Conservation (phyloP, 495 filamentous ascomycete species). For the Daldinia loculata region DNA sequence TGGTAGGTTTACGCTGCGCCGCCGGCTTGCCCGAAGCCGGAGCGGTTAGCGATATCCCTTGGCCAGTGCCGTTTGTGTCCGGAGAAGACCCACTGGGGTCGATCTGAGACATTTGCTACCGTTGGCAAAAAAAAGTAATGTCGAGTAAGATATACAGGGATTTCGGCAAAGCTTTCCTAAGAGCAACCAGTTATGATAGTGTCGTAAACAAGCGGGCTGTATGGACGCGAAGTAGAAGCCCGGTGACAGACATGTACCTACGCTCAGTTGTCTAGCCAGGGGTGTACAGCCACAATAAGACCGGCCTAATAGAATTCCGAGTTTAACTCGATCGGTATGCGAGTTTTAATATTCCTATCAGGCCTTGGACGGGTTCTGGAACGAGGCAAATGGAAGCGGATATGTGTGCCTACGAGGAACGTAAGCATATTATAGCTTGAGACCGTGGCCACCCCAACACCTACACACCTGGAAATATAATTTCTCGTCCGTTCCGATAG, state of each 20-base stretch:
- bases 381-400: constrained; percentile 13
- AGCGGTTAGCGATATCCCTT: constrained; percentile 14
- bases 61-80: constrained; percentile 27
- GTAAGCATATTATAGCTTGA: neutral
- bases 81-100: constrained; percentile 33
- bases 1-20: constrained; percentile 37
- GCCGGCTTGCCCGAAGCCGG: constrained; percentile 25
- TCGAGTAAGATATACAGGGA: constrained; percentile 7
- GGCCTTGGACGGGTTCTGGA: constrained; percentile 5
- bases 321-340: constrained; percentile 26
- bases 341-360: constrained; percentile 23
- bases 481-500: neutral
- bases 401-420: constrained; percentile 11
- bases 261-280: neutral
- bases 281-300: neutral
- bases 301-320: constrained; percentile 9
- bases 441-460: neutral
- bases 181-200: constrained; percentile 8
- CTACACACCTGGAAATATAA: neutral
- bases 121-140: neutral
- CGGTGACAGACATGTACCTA: neutral
- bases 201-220: constrained; percentile 22
- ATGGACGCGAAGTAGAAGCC: constrained; percentile 7
- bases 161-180: constrained; percentile 28
- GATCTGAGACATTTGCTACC: constrained; percentile 34